Evolutionary conservation across 768 basidiomycete species (phyloP).

Genomic region (Tulasnella sp.): DNA sequence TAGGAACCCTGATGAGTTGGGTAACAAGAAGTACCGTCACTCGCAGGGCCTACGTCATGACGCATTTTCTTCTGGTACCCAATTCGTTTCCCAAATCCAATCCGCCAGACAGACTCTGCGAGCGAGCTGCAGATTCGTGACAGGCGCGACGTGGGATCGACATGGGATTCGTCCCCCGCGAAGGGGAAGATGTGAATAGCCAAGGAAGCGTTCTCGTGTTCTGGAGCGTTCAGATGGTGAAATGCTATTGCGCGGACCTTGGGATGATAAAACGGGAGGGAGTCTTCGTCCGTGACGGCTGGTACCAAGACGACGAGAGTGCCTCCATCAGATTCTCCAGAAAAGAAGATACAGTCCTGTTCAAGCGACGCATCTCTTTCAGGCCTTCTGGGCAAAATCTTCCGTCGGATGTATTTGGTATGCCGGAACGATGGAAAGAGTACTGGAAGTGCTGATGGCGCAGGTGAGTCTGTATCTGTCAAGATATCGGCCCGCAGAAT

Average conservation of each 20-base stretch:
- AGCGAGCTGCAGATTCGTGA: constrained; percentile 72
- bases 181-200: constrained; percentile 46
- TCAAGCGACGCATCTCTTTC: constrained; percentile 60
- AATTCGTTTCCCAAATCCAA: constrained; percentile 72
- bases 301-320: constrained; percentile 29
- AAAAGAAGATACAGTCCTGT: constrained; percentile 62
- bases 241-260: constrained; percentile 69
- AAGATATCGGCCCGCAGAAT: constrained; percentile 74
- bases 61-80: constrained; percentile 76
- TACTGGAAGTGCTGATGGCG: constrained; percentile 17
- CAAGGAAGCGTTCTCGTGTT: constrained; percentile 23
- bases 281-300: constrained; percentile 27
- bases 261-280: constrained; percentile 86
- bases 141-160: constrained; percentile 51
- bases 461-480: constrained; percentile 25
- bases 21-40: not conserved
- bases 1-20: not conserved
- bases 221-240: constrained; percentile 39
- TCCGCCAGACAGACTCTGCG: constrained; percentile 72
- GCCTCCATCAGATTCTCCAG: constrained; percentile 26
- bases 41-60: constrained; percentile 46
- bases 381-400: constrained; percentile 65
- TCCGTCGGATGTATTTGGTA: constrained; percentile 48
- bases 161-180: not conserved
- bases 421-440: too few relatives aligned